Base-by-base conservation (phyloP, 2,329 filamentous ascomycete species). In the Byssothecium circinans region DNA sequence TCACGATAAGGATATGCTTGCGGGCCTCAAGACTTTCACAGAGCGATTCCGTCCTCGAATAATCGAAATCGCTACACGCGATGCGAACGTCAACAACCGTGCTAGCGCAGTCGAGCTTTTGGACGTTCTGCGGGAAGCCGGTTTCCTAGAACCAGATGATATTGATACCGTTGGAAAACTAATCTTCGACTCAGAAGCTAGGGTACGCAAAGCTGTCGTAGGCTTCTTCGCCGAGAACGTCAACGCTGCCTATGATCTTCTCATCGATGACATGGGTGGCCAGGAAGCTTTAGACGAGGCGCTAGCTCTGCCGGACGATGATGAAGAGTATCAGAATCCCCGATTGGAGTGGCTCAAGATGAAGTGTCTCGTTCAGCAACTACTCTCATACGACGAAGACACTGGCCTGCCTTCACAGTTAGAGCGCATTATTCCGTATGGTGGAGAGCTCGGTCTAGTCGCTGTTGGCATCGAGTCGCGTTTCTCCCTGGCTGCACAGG, bases 211-310 rank as follows among this genome's bases (percentile, higher is more conserved):
- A 72, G 87, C 92, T 2, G 89, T 96, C 2, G 89, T 92, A 18
- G 82, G 81, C 11, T 99, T 99, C 77, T 97, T 99, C 62, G 85
- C 88, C 15, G 88, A 89, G 49, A 92, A 90, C 57, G 86, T 97
- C 33, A 81, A 88, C 32, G 91, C 96, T 61, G 79, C 87, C 3
- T 90, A 90, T 54, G 86, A 91, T 25, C 80, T 81, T 43, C 90
- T 88, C 64, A 75, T 92, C 3, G 91, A 97, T 50, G 87, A 94
- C 44, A 82, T 96, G 47, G 89, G 89, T 34, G 91, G 92, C 19
- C 81, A 85, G 43, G 89, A 94, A 56, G 80, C 77, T 0, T 75
- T 96, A 8, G 83, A 89, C 37, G 91, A 96, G 62, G 77, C 84
- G 8, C 80, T 95, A 47, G 82, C 84, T 8, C 82, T 82, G 1